Evolutionary conservation across 2,329 filamentous ascomycete genomes (phyloP), one percentile per base, ranked within the genome.

Genomic region (Neospermospora avenae): DNA sequence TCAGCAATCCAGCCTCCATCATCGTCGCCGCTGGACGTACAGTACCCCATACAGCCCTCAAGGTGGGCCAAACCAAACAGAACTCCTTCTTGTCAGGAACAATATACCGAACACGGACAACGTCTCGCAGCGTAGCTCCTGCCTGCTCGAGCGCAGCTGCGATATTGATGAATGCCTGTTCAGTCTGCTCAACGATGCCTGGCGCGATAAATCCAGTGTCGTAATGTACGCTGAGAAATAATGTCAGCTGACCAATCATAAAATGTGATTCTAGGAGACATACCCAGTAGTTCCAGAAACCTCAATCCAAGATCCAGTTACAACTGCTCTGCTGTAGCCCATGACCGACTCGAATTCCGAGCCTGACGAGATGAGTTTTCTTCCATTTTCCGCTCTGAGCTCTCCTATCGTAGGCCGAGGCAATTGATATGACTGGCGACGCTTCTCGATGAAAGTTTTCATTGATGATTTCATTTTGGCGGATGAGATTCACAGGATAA

Each of bases 211-310:
- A 39, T 20, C 55, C 55, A 3, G 42, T 57, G 16, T 48, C 55
- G 16, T 57, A 57, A 18, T 57, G 42, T 11, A 57, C 42, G 2
- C 55, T 57, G 34, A 28, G 28, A 18, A n/a, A 2, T 18, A 16
- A n/a, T n/a, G 51, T 54, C 10, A 54, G 34, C 28, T 22, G 31
- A 10, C n/a, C 10, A 20, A 10, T 4, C 14, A 42, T 18, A 20
- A 10, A 42, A 2, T 18, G 18, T 4, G 8, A 11, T 8, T n/a
- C 14, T 6, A n/a, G 22, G 18, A n/a, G 10, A 22, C 53, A 24
- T 45, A 57, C 55, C 55, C 55, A 13, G 55, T 57, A 4, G 55
- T 57, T 39, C 55, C 55, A 14, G 55, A 37, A 3, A 57, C 55
- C 34, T 48, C 44, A 13, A 57, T 49, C 55, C 55, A 57, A 24